Percentiles rank a stretch among this genome's conserved stretches.
Conservation (phyloP, 2,329 filamentous ascomycete species). For the Beauveria sp. region DNA sequence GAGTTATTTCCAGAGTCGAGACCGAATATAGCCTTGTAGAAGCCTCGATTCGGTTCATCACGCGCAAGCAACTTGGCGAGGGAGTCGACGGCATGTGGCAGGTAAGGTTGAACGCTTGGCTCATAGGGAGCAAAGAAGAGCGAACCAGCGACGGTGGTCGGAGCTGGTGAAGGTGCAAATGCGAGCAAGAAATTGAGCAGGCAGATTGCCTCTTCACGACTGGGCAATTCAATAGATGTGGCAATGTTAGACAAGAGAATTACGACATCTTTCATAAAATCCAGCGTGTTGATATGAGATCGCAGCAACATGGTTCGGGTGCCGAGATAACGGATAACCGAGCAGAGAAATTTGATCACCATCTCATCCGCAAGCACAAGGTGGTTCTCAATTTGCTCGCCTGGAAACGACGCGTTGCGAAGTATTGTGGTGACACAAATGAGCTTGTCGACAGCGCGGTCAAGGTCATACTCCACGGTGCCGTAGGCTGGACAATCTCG, state of each 20-base stretch:
- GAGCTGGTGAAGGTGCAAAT: conserved; percentile 75
- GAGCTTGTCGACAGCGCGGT: conserved; percentile 77
- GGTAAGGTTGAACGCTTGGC: conserved; percentile 74
- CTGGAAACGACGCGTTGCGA: conserved; percentile 82
- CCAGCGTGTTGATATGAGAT: conserved; percentile 75
- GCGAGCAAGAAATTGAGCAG: conserved; percentile 83
- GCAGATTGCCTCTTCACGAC: conserved; percentile 78
- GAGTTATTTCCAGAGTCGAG: conserved; percentile 56
- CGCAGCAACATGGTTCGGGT: conserved; percentile 82
- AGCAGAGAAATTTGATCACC: conserved; percentile 77
- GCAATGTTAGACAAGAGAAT: conserved; percentile 85
- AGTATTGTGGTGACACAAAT: conserved; percentile 89
- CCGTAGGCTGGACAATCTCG: conserved; percentile 69
- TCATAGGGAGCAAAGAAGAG: conserved; percentile 77
- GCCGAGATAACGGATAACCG: conserved; percentile 77
- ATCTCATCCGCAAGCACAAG: conserved; percentile 63
- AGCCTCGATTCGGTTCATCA: conserved; percentile 84
- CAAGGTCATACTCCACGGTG: conserved; percentile 69
- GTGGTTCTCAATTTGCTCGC: conserved; percentile 58
- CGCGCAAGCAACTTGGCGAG: conserved; percentile 86
- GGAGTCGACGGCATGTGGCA: conserved; percentile 82
- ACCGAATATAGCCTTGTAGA: conserved; percentile 76
- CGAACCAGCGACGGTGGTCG: conserved; percentile 46
- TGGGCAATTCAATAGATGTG: conserved; percentile 70
- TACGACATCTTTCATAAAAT: conserved; percentile 95